Percentiles rank a stretch among this genome's conserved stretches.
phyloP scores from a whole-genome alignment of 2,329 filamentous ascomycete species.

The Cryphonectria japonica region DNA sequence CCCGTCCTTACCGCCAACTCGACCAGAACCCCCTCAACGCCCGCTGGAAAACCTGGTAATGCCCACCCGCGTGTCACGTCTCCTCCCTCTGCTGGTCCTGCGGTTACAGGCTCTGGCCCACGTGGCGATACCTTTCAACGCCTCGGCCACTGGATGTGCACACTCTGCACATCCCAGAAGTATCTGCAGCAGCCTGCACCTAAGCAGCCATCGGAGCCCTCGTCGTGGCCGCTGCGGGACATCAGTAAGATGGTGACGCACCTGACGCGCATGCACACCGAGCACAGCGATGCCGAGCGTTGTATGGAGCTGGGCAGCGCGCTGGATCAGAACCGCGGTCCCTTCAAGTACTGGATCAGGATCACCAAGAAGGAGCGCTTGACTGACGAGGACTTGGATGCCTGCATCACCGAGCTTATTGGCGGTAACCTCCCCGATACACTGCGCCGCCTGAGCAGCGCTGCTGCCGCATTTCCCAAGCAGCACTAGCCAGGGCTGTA shows the following conservation, averaged over 20 bases:
- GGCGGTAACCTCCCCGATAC: conserved; percentile 42
- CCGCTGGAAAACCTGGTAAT: background rate
- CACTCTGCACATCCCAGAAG: conserved; percentile 48
- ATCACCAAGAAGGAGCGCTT: conserved; percentile 45
- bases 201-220: conserved; percentile 48
- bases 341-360: conserved; percentile 53
- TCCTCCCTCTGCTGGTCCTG: background rate
- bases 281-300: conserved; percentile 47
- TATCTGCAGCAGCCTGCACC: conserved; percentile 46
- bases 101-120: conserved; percentile 23
- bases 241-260: conserved; percentile 52
- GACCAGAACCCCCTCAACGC: conserved; percentile 8
- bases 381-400: conserved; percentile 40
- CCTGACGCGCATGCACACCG: conserved; percentile 50
- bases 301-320: conserved; percentile 49
- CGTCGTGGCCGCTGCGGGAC: conserved; percentile 52
- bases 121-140: conserved; percentile 40
- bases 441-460: conserved; percentile 41
- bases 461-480: conserved; percentile 41
- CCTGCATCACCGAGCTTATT: conserved; percentile 43
- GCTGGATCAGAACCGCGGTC: conserved; percentile 48
- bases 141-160: conserved; percentile 52
- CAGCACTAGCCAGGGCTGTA: background rate
- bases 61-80: background rate
- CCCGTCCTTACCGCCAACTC: background rate